phyloP scores from a whole-genome alignment of 768 basidiomycete species.

The Infundibulicybe gibba region DNA sequence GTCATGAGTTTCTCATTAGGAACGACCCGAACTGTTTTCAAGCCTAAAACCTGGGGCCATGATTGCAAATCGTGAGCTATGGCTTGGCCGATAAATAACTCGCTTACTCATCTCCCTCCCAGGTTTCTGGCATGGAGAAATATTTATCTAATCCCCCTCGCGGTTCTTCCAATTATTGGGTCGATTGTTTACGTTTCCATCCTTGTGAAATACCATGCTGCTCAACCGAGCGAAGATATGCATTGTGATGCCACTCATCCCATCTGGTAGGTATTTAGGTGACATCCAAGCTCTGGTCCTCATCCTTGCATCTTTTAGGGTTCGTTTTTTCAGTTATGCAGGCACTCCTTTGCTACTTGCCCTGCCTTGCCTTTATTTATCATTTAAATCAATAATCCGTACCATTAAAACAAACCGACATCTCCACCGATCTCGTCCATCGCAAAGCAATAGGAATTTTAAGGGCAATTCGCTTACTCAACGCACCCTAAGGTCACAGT shows the following conservation, averaged over 20 bases:
- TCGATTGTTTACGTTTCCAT: conserved; percentile 38
- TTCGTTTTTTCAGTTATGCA: conserved; percentile 61
- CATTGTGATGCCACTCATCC: conserved; percentile 59
- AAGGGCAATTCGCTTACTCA: conserved; percentile 11
- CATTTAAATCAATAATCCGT: conserved; percentile 35
- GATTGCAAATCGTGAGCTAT: conserved; percentile 20
- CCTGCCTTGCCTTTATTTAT: conserved; percentile 50
- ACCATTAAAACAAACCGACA: conserved; percentile 31
- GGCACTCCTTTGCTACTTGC: conserved; percentile 49
- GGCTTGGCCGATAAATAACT: conserved; percentile 1
- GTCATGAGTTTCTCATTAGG: conserved; percentile 41
- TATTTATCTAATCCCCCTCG: conserved; percentile 37
- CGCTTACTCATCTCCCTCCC: neutral
- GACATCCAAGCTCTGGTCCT: neutral
- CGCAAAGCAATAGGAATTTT: conserved; percentile 13
- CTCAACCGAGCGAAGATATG: conserved; percentile 45
- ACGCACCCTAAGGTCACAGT: conserved; percentile 3
- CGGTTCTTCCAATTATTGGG: conserved; percentile 45
- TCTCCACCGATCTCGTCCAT: conserved; percentile 30
- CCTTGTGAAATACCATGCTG: conserved; percentile 38
- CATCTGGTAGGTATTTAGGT: conserved; percentile 41
- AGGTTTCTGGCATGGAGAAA: conserved; percentile 51
- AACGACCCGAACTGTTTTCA: conserved; percentile 33
- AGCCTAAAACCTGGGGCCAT: conserved; percentile 39
- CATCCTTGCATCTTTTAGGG: conserved; percentile 32